phyloP scores from a whole-genome alignment of 2,329 filamentous ascomycete genomes.

The Corniculantispora saksenae region DNA sequence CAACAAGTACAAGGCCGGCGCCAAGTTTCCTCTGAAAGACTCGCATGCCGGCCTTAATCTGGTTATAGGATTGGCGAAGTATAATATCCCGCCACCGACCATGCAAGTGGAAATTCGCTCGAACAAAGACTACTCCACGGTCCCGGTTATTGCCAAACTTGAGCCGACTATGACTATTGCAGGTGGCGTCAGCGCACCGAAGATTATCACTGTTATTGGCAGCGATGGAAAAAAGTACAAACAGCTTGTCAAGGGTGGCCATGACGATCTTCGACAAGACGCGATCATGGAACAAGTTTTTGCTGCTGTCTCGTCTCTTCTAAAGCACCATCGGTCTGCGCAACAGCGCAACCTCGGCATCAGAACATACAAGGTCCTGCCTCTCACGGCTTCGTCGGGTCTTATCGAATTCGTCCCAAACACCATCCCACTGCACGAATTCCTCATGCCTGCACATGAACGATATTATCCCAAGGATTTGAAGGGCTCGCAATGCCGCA shows the following conservation, averaged over 20 bases:
- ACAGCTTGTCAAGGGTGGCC: constrained; percentile 92
- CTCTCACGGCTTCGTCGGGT: constrained; percentile 79
- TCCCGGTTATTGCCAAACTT: constrained; percentile 75
- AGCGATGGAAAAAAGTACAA: constrained; percentile 80
- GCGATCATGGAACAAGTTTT: constrained; percentile 99
- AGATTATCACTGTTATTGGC: constrained; percentile 81
- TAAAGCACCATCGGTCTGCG: constrained; percentile 83
- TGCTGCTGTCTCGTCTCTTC: constrained; percentile 85
- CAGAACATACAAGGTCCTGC: constrained; percentile 94
- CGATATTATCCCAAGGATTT: constrained; percentile 83
- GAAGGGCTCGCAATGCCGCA: constrained; percentile 74
- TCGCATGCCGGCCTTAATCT: constrained; percentile 64
- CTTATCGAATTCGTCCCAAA: constrained; percentile 97
- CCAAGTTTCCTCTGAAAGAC: constrained; percentile 64
- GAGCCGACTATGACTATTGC: constrained; percentile 80
- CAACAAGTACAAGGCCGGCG: constrained; percentile 66
- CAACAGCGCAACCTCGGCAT: constrained; percentile 87
- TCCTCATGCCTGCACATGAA: constrained; percentile 86
- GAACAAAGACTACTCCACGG: constrained; percentile 71
- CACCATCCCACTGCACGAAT: constrained; percentile 89
- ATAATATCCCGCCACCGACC: constrained; percentile 82
- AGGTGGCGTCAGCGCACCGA: constrained; percentile 87
- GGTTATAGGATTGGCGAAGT: constrained; percentile 61
- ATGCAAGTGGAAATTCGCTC: constrained; percentile 77
- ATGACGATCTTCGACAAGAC: constrained; percentile 94